Evolutionary conservation across 148 eudicot species (phyloP).

Genomic region (Nepenthes gracilis): DNA sequence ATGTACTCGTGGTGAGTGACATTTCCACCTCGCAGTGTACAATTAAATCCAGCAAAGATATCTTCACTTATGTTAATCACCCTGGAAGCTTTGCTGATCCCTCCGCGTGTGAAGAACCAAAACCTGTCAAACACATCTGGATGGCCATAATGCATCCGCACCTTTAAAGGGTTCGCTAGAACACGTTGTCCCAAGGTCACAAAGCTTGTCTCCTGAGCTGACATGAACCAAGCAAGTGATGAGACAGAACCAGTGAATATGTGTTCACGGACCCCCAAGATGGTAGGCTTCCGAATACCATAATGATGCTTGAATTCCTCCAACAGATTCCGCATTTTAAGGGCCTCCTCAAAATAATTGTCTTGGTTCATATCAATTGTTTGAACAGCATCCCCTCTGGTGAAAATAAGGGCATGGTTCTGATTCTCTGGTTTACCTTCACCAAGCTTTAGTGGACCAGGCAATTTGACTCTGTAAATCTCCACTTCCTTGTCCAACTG

Average conservation of each 20-base stretch:
- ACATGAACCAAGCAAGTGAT: constrained; percentile 95
- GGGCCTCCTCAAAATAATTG: constrained; percentile 90
- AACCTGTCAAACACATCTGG: constrained; percentile 93
- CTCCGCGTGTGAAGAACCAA: constrained; percentile 92
- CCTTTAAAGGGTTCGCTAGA: constrained; percentile 80
- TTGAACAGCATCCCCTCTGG: constrained; percentile 92
- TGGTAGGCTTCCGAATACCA: constrained; percentile 85
- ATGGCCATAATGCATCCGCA: constrained; percentile 94
- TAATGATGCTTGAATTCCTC: constrained; percentile 62
- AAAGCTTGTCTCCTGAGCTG: constrained; percentile 89
- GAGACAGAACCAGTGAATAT: constrained; percentile 91
- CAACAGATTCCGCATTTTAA: constrained; percentile 79
- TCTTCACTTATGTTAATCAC: constrained; percentile 92
- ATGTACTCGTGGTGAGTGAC: constrained; percentile 34
- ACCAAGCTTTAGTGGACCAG: constrained; percentile 89
- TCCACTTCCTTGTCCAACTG: constrained; percentile 72
- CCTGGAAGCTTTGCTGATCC: constrained; percentile 83
- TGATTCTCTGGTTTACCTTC: constrained; percentile 98
- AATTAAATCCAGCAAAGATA: constrained; percentile 93
- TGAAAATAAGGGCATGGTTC: constrained; percentile 85
- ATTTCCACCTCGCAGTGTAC: constrained; percentile 84
- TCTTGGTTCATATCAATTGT: constrained; percentile 98
- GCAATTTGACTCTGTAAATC: constrained; percentile 75
- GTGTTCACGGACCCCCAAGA: constrained; percentile 86
- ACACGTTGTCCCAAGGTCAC: constrained; percentile 96